Evolutionary conservation across 352 stramenopile species (phyloP), one percentile per base, ranked within the genome.

Genomic region (Phytopythium sindhum): DNA sequence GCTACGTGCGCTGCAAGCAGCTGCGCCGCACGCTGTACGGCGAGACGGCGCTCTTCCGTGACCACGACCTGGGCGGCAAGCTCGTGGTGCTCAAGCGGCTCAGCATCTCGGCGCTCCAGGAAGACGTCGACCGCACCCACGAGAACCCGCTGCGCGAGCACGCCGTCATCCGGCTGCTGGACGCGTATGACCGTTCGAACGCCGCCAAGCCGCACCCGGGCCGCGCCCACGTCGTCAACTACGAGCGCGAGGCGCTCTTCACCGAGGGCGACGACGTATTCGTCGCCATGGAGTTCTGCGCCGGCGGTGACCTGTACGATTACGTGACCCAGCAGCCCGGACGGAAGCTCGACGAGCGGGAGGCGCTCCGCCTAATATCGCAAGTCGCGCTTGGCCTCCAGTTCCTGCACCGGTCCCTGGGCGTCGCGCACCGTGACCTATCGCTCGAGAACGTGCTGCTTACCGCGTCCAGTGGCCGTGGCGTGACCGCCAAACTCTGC

Each of bases 281-380:
- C 59, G 70, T 89, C 7, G 78, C 77, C 23, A 89, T 89, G 72
- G 80, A 91, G 50, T 89, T 86, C 63, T 90, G 83, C 57, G 64
- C 58, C 1, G 73, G 75, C n/a, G 80, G 80, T 26, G 80, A 90
- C 60, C 72, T 91, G 28, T 86, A 79, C 68, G 72, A 80, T 48
- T 72, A 77, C 64, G 64, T 86, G 55, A 72, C 75, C 44, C 24
- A 53, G 15, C 65, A 78, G 55, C 74, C 73, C 4, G 54, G 67
- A 6, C 61, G 65, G 15, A 65, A 66, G 3, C 39, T 89, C 19
- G 44, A 47, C 14, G 74, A 86, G 67, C 61, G 45, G 2, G 74
- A 83, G 47, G 75, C 75, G 12, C 69, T 87, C 26, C 37, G 53
- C 1, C 62, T 75, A 21, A 72, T 82, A 24, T 48, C 63, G 24